These are phyloP conservation scores for Trichophaea hybrida DNA, from an alignment of 2,329 filamentous ascomycete genomes.

Conservation along the genomic window DNA sequence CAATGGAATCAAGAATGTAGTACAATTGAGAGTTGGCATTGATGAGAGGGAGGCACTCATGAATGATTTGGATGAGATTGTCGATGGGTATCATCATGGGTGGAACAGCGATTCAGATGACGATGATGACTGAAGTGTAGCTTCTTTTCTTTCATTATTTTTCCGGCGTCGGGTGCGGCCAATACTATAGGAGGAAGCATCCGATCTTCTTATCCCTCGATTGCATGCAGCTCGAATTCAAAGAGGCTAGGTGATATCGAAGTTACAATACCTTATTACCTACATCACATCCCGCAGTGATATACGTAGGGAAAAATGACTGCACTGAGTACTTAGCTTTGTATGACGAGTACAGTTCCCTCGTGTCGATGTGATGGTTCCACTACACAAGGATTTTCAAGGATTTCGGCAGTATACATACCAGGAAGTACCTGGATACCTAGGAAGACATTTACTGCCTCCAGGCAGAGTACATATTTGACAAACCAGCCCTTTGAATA, in stretches of 20 bases:
- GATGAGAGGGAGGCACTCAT: slow-evolving; percentile 75
- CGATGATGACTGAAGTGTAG: slow-evolving; percentile 41
- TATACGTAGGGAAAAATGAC: too few relatives aligned
- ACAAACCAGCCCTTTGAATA: too few relatives aligned
- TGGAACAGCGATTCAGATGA: slow-evolving; percentile 67
- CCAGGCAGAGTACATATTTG: too few relatives aligned
- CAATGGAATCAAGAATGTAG: slow-evolving; percentile 49
- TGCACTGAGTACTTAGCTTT: too few relatives aligned
- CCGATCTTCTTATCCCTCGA: background rate
- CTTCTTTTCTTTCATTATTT: background rate
- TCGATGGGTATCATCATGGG: slow-evolving; percentile 77
- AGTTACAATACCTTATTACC: background rate
- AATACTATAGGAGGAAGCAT: background rate
- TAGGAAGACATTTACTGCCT: too few relatives aligned
- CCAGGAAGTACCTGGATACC: too few relatives aligned
- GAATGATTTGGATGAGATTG: slow-evolving; percentile 67
- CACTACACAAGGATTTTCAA: too few relatives aligned
- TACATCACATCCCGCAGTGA: background rate
- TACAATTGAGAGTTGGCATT: slow-evolving; percentile 47
- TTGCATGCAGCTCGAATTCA: background rate
- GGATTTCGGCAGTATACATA: too few relatives aligned
- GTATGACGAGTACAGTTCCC: too few relatives aligned
- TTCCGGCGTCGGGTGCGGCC: background rate
- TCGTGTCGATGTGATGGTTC: too few relatives aligned
- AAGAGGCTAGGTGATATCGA: background rate